These are phyloP conservation scores for Pythium phragmiticola DNA, from an alignment of 352 stramenopile genomes.

Conservation along the genomic window DNA sequence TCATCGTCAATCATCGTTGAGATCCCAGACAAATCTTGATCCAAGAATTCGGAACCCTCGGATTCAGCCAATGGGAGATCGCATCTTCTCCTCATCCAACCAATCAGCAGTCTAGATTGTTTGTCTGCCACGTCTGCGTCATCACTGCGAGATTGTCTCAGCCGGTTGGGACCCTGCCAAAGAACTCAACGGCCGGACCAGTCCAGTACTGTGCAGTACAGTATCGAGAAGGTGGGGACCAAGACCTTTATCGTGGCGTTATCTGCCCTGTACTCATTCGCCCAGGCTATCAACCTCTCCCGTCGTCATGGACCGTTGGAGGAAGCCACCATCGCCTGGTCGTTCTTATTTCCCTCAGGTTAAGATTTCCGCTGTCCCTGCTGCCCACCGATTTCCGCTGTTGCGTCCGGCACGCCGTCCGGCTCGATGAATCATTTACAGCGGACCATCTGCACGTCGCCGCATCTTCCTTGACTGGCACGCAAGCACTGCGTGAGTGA, in stretches of 20 bases:
- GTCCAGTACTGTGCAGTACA: no score
- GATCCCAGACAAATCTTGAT: slow-evolving; percentile 11
- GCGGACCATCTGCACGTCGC: background rate
- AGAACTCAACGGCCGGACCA: no score
- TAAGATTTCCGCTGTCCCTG: background rate
- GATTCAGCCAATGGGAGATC: background rate
- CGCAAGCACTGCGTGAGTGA: background rate
- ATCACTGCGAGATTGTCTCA: background rate
- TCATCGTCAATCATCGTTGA: background rate
- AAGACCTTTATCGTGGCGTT: no score
- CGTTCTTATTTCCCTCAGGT: no score
- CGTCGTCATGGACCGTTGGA: background rate
- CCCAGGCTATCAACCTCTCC: no score
- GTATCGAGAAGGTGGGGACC: no score
- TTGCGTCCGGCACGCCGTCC: background rate
- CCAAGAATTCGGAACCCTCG: slow-evolving; percentile 8
- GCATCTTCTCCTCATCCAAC: background rate
- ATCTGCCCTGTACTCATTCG: no score
- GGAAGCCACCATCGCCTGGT: background rate
- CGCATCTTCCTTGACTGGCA: slow-evolving; percentile 1
- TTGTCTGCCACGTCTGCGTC: background rate
- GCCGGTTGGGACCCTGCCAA: background rate
- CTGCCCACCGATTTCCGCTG: background rate
- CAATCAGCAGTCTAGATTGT: background rate
- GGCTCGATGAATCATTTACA: slow-evolving; percentile 14